Evolutionary conservation across 2,329 filamentous ascomycete genomes (phyloP).

Genomic region (Cercospora sp.): DNA sequence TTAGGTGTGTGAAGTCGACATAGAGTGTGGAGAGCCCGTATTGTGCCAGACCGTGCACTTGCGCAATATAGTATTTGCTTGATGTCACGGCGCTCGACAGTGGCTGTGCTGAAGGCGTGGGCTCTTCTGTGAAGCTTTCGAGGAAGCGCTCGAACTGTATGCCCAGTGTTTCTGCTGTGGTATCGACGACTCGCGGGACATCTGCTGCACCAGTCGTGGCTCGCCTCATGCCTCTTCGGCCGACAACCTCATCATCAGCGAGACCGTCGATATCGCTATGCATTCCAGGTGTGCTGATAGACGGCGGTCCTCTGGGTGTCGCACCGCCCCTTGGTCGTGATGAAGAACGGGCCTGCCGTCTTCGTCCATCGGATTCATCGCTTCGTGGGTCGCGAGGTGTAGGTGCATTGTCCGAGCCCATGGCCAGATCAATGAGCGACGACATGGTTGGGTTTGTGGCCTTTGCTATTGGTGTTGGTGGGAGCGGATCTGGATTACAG

Average conservation of each 20-base stretch:
- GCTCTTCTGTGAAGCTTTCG: constrained; percentile 72
- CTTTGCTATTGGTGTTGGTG: background rate
- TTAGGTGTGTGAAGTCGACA: constrained; percentile 82
- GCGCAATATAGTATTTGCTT: constrained; percentile 81
- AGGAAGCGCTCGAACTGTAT: constrained; percentile 78
- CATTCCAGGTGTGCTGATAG: constrained; percentile 52
- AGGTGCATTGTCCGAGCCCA: constrained; percentile 49
- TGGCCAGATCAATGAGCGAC: constrained; percentile 52
- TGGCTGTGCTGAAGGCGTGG: constrained; percentile 62
- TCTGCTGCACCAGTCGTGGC: constrained; percentile 52
- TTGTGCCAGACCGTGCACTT: constrained; percentile 73
- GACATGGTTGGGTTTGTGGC: constrained; percentile 45
- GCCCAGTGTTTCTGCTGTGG: constrained; percentile 71
- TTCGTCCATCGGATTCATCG: constrained; percentile 40
- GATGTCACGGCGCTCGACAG: constrained; percentile 70
- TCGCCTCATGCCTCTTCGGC: constrained; percentile 50
- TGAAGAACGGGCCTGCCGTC: constrained; percentile 48
- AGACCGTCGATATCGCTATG: constrained; percentile 60
- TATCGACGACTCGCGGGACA: constrained; percentile 73
- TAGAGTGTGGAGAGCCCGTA: constrained; percentile 82
- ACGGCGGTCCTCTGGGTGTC: constrained; percentile 48
- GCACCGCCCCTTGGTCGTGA: constrained; percentile 47
- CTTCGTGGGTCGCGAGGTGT: constrained; percentile 39
- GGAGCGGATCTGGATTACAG: background rate
- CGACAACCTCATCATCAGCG: constrained; percentile 63